Evolutionary conservation across 2,329 filamentous ascomycete species (phyloP).

Genomic region (Fusarium concolor): DNA sequence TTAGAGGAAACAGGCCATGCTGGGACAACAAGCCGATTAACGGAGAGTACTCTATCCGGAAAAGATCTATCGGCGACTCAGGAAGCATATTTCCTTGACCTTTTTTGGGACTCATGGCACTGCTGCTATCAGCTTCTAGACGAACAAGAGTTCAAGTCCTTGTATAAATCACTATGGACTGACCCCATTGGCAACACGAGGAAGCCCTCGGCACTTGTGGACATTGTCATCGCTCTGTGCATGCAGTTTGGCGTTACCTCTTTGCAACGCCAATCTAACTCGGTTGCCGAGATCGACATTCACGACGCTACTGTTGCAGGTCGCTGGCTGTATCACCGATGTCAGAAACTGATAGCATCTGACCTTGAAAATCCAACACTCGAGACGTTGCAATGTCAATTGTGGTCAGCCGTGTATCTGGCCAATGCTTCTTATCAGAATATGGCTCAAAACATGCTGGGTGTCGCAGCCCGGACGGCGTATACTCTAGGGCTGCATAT

Average conservation of each 20-base stretch:
- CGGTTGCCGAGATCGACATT: neutral
- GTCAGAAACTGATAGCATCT: neutral
- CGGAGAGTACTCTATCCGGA: neutral
- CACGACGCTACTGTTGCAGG: neutral
- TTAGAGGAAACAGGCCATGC: accelerated
- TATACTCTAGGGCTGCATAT: neutral
- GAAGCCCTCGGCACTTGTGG: neutral
- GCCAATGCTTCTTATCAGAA: neutral
- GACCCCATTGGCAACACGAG: neutral
- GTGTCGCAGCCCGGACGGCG: neutral
- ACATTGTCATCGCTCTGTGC: neutral
- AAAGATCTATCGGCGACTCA: neutral
- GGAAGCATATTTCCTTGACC: neutral
- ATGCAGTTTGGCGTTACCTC: neutral
- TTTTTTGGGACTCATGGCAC: conserved; percentile 5
- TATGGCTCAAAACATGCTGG: neutral
- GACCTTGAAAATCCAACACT: neutral
- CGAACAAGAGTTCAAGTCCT: neutral
- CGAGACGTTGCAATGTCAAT: neutral
- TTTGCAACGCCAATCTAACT: neutral
- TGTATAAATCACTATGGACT: neutral
- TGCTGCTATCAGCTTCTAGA: neutral
- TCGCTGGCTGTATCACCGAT: neutral
- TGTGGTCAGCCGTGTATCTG: neutral
- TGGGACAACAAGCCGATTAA: accelerated